Evolutionary conservation across 2,329 filamentous ascomycete genomes (phyloP), one percentile per base, ranked within the genome.

Genomic region (Phyllosticta citribraziliensis): DNA sequence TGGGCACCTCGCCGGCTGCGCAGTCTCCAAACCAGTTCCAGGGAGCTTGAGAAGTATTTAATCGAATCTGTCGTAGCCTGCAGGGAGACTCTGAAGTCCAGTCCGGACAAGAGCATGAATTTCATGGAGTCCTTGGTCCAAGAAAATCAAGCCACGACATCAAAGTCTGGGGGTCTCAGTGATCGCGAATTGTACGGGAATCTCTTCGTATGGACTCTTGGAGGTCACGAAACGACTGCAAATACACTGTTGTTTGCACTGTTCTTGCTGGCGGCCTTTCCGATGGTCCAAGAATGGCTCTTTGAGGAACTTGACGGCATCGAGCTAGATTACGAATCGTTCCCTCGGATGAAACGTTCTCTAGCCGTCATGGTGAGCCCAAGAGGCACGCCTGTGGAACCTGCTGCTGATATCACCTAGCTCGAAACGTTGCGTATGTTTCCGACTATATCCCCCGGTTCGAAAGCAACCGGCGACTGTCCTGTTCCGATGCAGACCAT

Each of bases 101-200:
- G n/a, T n/a, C n/a, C 40, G 5, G 1, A 47, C n/a, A 35, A 52
- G 25, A n/a, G 14, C 19, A 11, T n/a, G 17, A 62, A 60, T n/a
- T 35, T 62, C 2, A 19, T 58, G 33, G 52, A 35, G n/a, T 20
- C 51, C 20, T n/a, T 62, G 20, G 60, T 62, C 33, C 55, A 33
- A 35, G 47, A 55, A 51, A 58, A 58, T 25, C 51, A 62, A 22
- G 6, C 87, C 1, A 87, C 93, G 0, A 89, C 90, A 14, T 78
- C 95, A 55, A 82, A 87, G 69, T 90, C 85, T 51, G 88, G 88
- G 55, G 84, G 80, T 9, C 94, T 95, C 73, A 57, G 57, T 8
- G 61, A 63, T 25, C 57, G 60, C 5, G 70, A 72, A 62, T 61
- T 72, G 2, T 66, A 65, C 47, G 70, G 69, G 14, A 72, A 72